A percentile compares a stretch with the other conserved stretches of the same genome.
Evolutionary conservation across 1,139 yeast genomes (phyloP).

Genomic region (Hyphopichia fennica): DNA sequence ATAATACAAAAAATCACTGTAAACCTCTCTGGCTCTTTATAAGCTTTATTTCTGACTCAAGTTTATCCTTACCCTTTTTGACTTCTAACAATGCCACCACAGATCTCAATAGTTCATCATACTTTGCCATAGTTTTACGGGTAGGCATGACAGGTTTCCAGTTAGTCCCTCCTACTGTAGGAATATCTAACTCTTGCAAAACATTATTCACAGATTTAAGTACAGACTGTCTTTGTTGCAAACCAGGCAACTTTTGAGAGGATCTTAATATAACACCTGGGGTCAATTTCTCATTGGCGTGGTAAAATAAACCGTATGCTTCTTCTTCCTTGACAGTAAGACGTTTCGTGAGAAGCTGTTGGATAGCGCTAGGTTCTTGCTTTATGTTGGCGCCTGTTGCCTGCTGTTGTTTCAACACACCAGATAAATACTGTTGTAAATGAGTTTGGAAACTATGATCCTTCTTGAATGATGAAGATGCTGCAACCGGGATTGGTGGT

Average conservation of each 20-base stretch:
- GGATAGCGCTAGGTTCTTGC: slow-evolving; percentile 40
- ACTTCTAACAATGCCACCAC: slow-evolving; percentile 77
- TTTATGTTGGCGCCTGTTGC: slow-evolving; percentile 21
- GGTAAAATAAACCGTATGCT: slow-evolving; percentile 81
- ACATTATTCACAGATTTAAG: slow-evolving; percentile 75
- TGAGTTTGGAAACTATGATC: slow-evolving; percentile 55
- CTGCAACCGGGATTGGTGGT: slow-evolving; percentile 59
- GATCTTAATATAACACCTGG: slow-evolving; percentile 84
- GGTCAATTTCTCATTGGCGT: slow-evolving; percentile 67
- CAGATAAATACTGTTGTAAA: slow-evolving; percentile 44
- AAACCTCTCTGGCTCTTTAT: slow-evolving; percentile 50
- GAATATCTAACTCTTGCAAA: slow-evolving; percentile 74
- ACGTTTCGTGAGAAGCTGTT: slow-evolving; percentile 50
- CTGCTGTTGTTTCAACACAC: slow-evolving; percentile 38
- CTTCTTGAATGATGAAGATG: slow-evolving; percentile 50
- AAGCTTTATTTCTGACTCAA: slow-evolving; percentile 75
- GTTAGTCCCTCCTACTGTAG: slow-evolving; percentile 55
- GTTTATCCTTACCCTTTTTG: slow-evolving; percentile 83
- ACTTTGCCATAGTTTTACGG: slow-evolving; percentile 71
- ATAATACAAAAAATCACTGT: slow-evolving; percentile 14
- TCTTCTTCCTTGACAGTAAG: slow-evolving; percentile 79
- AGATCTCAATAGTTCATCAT: slow-evolving; percentile 72
- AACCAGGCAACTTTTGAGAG: slow-evolving; percentile 47
- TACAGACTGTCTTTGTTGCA: slow-evolving; percentile 56
- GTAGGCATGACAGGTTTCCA: slow-evolving; percentile 89